A percentile compares a stretch with the other conserved stretches of the same genome.
These are phyloP conservation scores for Trichomonas gallinae DNA, from an alignment of 208 protist species.

Conservation along the genomic window DNA sequence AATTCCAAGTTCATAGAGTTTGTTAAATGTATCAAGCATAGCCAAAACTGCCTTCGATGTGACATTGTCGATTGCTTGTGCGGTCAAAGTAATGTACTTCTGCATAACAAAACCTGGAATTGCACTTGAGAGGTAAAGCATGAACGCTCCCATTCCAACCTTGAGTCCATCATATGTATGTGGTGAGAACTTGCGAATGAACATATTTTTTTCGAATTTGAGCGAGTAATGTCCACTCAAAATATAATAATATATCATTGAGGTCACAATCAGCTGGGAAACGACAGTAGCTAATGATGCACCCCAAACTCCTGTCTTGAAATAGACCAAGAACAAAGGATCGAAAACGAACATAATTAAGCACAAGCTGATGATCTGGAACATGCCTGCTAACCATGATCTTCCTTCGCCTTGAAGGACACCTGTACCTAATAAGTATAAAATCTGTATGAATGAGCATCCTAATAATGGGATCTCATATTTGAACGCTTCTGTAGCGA, in stretches of 20 bases:
- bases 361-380: not conserved
- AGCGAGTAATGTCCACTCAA: not conserved
- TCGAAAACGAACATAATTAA: not conserved
- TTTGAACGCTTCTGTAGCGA: not conserved
- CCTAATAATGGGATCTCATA: not conserved
- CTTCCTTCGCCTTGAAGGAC: not conserved
- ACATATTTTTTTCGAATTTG: not conserved
- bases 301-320: not conserved
- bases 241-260: not conserved
- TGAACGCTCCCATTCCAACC: not conserved
- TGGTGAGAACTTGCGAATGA: not conserved
- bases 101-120: not conserved
- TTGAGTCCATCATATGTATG: not conserved
- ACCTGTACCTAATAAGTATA: not conserved
- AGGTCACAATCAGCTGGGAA: not conserved
- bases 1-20: not conserved
- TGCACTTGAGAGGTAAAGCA: not conserved
- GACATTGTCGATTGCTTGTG: not conserved
- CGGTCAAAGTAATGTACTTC: not conserved
- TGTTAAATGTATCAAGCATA: not conserved
- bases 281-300: not conserved
- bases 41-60: not conserved
- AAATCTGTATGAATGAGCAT: not conserved
- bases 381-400: not conserved
- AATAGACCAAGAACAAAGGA: not conserved